Evolutionary conservation across 2,329 filamentous ascomycete species (phyloP).

Genomic region (Penicillium paneum): DNA sequence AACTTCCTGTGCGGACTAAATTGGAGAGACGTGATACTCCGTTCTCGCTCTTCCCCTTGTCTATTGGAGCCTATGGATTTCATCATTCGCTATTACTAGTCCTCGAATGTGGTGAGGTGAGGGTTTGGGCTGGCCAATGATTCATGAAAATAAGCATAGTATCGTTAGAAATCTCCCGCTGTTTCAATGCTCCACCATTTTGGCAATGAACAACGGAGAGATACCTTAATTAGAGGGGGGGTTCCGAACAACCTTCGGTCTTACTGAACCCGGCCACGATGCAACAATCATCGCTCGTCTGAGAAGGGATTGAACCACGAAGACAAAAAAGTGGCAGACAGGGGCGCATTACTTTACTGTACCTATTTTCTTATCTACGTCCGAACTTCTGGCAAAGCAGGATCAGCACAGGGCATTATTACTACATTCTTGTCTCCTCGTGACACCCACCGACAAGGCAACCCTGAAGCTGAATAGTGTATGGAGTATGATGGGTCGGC

Average conservation of each 20-base stretch:
- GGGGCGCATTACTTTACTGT: conserved; percentile 59
- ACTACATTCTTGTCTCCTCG: conserved; percentile 59
- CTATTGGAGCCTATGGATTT: conserved; percentile 62
- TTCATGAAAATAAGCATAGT: conserved; percentile 61
- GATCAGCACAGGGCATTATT: conserved; percentile 56
- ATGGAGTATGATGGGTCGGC: conserved; percentile 53
- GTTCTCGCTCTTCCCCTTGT: conserved; percentile 53
- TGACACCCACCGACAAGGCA: conserved; percentile 60
- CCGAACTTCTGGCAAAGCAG: conserved; percentile 53
- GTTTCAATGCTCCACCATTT: conserved; percentile 62
- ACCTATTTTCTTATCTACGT: conserved; percentile 63
- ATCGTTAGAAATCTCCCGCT: conserved; percentile 62
- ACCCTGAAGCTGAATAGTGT: conserved; percentile 57
- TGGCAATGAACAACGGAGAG: conserved; percentile 54
- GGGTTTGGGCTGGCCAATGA: conserved; percentile 61
- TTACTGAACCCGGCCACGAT: conserved; percentile 62
- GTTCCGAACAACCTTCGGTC: conserved; percentile 58
- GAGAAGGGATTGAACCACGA: conserved; percentile 50
- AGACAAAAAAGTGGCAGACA: conserved; percentile 64
- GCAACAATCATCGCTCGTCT: conserved; percentile 56
- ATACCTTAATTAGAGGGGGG: conserved; percentile 53
- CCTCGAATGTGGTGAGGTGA: conserved; percentile 45
- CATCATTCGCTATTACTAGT: conserved; percentile 58
- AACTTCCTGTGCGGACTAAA: background rate
- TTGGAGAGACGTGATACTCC: too few species aligned